Conservation (phyloP, 495 filamentous ascomycete genomes). For the Letharia lupina region DNA sequence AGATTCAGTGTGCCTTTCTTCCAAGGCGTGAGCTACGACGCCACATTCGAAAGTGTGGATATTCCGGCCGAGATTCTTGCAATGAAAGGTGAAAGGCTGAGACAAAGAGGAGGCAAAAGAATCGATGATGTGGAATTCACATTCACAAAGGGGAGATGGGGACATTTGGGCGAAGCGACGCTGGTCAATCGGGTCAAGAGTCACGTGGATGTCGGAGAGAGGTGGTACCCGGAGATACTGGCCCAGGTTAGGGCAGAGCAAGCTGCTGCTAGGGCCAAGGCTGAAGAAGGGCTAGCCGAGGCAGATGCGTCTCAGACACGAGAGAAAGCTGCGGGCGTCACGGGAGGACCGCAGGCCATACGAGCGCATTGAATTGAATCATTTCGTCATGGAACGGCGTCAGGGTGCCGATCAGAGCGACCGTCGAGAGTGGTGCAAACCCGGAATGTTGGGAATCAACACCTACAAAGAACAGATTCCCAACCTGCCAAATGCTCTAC, state of each 20-base stretch:
- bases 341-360: constrained; percentile 3
- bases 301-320: background rate
- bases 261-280: constrained; percentile 8
- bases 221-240: constrained; percentile 73
- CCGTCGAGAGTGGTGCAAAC: background rate
- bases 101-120: constrained; percentile 40
- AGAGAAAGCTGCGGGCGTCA: background rate
- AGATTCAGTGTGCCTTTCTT: constrained; percentile 87
- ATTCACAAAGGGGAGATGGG: constrained; percentile 56
- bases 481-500: background rate
- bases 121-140: constrained; percentile 73
- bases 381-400: background rate
- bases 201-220: constrained; percentile 81
- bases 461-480: background rate
- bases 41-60: constrained; percentile 64
- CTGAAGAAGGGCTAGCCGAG: background rate
- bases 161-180: constrained; percentile 42
- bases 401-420: background rate
- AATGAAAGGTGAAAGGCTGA: constrained; percentile 45
- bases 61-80: constrained; percentile 59
- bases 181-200: constrained; percentile 76
- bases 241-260: constrained; percentile 24
- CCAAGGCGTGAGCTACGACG: constrained; percentile 77
- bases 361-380: constrained; percentile 1
- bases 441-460: background rate